A percentile compares a stretch with the other conserved stretches of the same genome.
Conservation (phyloP, 2,329 filamentous ascomycete genomes). For the Fusarium robinianum region DNA sequence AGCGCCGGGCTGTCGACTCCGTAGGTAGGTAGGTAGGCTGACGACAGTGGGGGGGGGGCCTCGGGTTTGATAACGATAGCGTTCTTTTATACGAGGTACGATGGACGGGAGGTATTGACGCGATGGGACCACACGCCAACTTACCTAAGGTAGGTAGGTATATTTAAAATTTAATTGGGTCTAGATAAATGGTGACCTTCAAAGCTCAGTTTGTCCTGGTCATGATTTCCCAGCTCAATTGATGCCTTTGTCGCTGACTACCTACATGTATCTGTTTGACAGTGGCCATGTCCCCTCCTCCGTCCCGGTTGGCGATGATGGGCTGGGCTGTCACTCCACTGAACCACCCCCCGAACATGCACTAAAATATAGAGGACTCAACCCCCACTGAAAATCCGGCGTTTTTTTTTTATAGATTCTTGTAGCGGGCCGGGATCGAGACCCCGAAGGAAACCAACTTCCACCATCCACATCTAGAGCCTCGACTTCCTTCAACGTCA, state of each 20-base stretch:
- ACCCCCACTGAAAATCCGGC: slow-evolving; percentile 27
- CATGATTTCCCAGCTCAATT: too few species aligned
- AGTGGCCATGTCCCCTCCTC: too few species aligned
- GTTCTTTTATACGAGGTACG: too few species aligned
- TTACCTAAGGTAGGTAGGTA: too few species aligned
- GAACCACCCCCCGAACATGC: slow-evolving; percentile 9
- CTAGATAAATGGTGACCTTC: too few species aligned
- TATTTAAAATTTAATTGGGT: too few species aligned
- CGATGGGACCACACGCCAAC: too few species aligned
- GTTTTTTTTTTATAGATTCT: slow-evolving; percentile 2
- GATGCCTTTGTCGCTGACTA: slow-evolving; percentile 29
- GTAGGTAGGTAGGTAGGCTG: background rate
- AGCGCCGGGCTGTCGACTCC: slow-evolving; percentile 14
- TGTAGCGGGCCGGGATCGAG: background rate
- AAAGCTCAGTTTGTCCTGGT: too few species aligned
- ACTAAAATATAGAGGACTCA: slow-evolving; percentile 25
- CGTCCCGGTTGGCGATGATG: background rate
- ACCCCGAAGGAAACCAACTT: background rate
- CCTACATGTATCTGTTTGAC: slow-evolving; percentile 1
- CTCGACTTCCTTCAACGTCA: too few species aligned
- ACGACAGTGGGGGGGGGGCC: background rate
- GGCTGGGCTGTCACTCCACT: slow-evolving; percentile 7
- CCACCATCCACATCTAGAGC: slow-evolving; percentile 9
- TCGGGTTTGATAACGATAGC: too few species aligned
- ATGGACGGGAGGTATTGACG: too few species aligned